A percentile compares a stretch with the other conserved stretches of the same genome.
phyloP scores from a whole-genome alignment of 495 filamentous ascomycete species.

The Daldinia concentrica region DNA sequence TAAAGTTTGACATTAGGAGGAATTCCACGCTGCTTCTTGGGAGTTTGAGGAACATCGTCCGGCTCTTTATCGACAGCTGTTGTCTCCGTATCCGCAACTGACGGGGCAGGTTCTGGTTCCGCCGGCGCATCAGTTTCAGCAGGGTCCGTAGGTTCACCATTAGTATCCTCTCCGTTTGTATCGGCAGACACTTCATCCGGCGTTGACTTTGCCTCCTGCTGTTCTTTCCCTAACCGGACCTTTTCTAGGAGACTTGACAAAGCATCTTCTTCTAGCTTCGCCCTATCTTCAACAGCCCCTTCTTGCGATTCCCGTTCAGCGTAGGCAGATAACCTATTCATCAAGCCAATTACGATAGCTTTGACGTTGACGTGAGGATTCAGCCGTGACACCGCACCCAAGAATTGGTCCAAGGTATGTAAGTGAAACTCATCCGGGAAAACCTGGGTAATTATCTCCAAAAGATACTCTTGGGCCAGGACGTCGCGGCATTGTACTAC shows the following conservation, averaged over 20 bases:
- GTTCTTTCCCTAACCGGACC: constrained; percentile 73
- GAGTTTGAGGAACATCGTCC: constrained; percentile 46
- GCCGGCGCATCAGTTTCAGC: constrained; percentile 50
- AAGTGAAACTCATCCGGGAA: constrained; percentile 99
- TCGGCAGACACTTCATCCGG: constrained; percentile 37
- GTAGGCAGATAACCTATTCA: constrained; percentile 94
- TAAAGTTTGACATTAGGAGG: constrained; percentile 90
- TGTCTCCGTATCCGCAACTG: constrained; percentile 55
- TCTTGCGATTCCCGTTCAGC: constrained; percentile 85
- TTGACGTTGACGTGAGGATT: constrained; percentile 98
- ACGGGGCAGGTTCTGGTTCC: constrained; percentile 48
- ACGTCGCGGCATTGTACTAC: constrained; percentile 98
- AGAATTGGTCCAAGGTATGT: constrained; percentile 92
- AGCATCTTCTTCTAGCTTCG: constrained; percentile 85
- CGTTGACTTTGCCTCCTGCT: constrained; percentile 44
- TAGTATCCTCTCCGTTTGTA: constrained; percentile 46
- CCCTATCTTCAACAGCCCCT: constrained; percentile 72
- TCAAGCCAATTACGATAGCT: constrained; percentile 95
- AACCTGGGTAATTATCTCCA: constrained; percentile 98
- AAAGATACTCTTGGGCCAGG: constrained; percentile 93
- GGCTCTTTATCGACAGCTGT: constrained; percentile 51
- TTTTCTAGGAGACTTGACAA: constrained; percentile 78
- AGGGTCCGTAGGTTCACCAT: constrained; percentile 44
- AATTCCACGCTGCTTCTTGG: constrained; percentile 72
- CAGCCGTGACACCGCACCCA: constrained; percentile 87